Conservation (phyloP, 345 rosid species). For the Trapa incisa region DNA sequence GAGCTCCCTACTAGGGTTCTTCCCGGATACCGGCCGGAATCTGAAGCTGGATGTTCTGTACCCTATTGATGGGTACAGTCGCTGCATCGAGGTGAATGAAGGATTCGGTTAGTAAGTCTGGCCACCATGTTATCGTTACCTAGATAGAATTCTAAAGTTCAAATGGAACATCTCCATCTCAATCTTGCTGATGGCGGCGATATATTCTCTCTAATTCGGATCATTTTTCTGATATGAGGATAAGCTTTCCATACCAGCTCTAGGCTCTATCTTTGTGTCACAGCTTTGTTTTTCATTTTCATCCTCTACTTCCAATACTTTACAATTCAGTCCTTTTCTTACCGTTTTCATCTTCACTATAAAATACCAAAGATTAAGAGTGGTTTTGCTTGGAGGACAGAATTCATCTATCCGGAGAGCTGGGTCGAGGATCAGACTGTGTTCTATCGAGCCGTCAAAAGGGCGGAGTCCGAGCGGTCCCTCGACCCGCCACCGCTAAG, state of each 20-base stretch:
- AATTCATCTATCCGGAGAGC: conserved; percentile 56
- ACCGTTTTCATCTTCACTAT: no score
- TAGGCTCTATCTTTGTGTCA: no score
- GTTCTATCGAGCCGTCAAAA: conserved; percentile 61
- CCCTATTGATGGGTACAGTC: conserved; percentile 63
- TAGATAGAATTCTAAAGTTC: not conserved
- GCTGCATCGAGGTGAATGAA: conserved; percentile 53
- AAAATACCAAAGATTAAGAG: not conserved
- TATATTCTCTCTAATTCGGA: no score
- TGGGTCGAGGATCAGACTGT: conserved; percentile 85
- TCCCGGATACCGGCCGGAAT: conserved; percentile 48
- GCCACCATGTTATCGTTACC: not conserved
- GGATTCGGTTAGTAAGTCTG: conserved; percentile 70
- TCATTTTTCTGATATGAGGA: no score
- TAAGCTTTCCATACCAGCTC: no score
- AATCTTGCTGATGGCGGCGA: no score
- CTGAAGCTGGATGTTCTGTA: conserved; percentile 73
- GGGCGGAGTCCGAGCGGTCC: conserved; percentile 43
- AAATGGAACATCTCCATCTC: no score
- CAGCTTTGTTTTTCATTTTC: no score
- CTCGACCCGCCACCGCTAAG: conserved; percentile 65
- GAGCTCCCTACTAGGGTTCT: conserved; percentile 61
- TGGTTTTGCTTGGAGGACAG: conserved; percentile 17
- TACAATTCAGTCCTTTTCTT: no score
- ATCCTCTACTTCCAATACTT: no score